Percentiles rank a stretch among this genome's conserved stretches.
Evolutionary conservation across 495 filamentous ascomycete genomes (phyloP).

Genomic region (Tuber indicum): DNA sequence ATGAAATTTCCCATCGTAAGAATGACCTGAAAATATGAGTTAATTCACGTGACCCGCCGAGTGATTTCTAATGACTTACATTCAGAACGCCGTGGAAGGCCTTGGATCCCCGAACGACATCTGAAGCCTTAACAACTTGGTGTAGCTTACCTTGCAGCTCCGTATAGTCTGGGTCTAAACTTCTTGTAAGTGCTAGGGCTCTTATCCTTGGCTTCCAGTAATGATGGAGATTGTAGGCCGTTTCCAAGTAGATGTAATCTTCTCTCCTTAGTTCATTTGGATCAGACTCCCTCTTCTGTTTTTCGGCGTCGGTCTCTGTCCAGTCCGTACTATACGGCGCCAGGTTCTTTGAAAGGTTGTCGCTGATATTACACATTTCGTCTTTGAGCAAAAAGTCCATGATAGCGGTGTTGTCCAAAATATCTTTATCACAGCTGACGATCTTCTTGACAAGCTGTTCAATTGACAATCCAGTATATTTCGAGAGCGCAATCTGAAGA

Average conservation of each 20-base stretch:
- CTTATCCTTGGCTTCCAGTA: conserved; percentile 98
- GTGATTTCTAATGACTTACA: conserved; percentile 17
- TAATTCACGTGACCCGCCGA: conserved; percentile 10
- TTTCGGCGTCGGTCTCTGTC: conserved; percentile 80
- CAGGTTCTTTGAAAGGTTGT: conserved; percentile 84
- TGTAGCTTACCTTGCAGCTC: conserved; percentile 75
- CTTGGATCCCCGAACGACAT: conserved; percentile 82
- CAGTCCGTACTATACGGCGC: conserved; percentile 94
- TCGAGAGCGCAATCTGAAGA: conserved; percentile 87
- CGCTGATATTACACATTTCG: conserved; percentile 82
- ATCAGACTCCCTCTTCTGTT: conserved; percentile 76
- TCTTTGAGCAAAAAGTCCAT: conserved; percentile 95
- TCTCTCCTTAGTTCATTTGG: conserved; percentile 82
- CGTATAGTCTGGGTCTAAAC: conserved; percentile 83
- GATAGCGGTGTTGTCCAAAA: conserved; percentile 86
- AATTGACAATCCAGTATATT: conserved; percentile 71
- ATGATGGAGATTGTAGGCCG: conserved; percentile 90
- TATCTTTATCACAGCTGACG: conserved; percentile 86
- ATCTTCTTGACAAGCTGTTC: conserved; percentile 87
- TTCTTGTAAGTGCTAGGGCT: conserved; percentile 76
- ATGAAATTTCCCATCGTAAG: conserved; percentile 98
- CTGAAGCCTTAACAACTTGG: conserved; percentile 75
- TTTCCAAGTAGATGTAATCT: conserved; percentile 89
- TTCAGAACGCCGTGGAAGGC: conserved; percentile 92
- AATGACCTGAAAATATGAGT: conserved; percentile 53